phyloP scores from a whole-genome alignment of 1,284 basidiomycete species.

The Filobasidium uniguttulatum region DNA sequence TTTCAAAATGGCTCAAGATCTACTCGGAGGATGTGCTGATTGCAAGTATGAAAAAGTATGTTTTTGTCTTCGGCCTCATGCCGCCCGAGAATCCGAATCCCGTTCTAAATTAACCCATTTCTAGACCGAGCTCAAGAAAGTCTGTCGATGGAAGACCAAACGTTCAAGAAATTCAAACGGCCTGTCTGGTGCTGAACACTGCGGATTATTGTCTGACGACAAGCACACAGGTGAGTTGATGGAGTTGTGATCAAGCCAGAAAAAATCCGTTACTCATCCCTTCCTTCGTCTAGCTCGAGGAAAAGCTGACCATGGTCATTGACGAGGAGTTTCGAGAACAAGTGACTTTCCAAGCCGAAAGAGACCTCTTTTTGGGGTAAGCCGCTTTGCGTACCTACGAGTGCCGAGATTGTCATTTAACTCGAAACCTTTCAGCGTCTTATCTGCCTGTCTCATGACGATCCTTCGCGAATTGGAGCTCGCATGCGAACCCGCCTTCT shows the following conservation, averaged over 20 bases:
- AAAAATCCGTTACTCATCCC: no score
- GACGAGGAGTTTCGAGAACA: constrained; percentile 58
- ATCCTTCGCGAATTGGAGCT: constrained; percentile 70
- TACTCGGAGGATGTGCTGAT: constrained; percentile 71
- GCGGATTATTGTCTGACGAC: constrained; percentile 95
- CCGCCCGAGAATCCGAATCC: no score
- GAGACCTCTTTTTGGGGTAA: constrained; percentile 75
- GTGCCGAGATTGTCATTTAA: not conserved
- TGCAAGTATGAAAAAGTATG: constrained; percentile 54
- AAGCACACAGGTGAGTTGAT: constrained; percentile 53
- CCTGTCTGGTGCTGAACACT: constrained; percentile 82
- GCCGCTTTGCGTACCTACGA: constrained; percentile 14
- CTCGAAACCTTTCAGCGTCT: constrained; percentile 43
- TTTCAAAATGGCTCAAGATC: constrained; percentile 83
- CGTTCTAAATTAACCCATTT: no score
- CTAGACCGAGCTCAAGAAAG: no score
- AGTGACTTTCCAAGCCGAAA: constrained; percentile 69
- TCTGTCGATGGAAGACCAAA: constrained; percentile 68
- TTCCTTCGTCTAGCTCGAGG: constrained; percentile 54
- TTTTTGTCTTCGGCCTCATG: no score
- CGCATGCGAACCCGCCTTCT: constrained; percentile 61
- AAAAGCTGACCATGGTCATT: constrained; percentile 74
- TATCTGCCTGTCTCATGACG: constrained; percentile 62
- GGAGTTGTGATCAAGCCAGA: not conserved
- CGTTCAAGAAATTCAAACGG: constrained; percentile 56